Conservation (phyloP, 2,329 filamentous ascomycete genomes). For the Colletotrichum sp. region DNA sequence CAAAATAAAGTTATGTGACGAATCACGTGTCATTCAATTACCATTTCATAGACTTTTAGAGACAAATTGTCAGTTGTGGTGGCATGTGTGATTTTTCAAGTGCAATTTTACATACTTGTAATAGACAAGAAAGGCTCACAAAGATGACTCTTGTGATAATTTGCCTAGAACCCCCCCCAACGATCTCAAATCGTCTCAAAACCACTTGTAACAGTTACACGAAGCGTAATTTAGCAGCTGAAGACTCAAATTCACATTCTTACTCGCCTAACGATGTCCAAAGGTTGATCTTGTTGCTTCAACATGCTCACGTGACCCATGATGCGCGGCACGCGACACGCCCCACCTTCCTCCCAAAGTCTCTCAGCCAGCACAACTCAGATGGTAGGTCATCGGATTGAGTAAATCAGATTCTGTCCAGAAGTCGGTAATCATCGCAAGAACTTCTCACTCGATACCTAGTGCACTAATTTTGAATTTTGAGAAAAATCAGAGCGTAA, state of each 20-base stretch:
- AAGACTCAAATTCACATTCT: background rate
- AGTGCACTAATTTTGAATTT: rapidly evolving
- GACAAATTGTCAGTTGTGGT: rapidly evolving
- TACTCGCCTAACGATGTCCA: background rate
- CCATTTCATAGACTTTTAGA: rapidly evolving
- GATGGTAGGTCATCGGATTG: rapidly evolving
- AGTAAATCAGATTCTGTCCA: no score
- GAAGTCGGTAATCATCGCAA: no score
- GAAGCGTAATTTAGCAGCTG: rapidly evolving
- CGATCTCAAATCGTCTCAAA: rapidly evolving
- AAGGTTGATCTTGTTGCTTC: background rate
- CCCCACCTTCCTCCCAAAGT: background rate
- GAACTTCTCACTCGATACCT: rapidly evolving
- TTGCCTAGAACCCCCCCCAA: background rate
- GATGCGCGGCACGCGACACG: background rate
- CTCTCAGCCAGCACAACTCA: no score
- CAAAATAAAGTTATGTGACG: background rate
- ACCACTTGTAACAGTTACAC: rapidly evolving
- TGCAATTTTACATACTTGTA: no score
- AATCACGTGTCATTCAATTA: rapidly evolving
- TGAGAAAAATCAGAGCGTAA: background rate
- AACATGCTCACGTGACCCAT: background rate
- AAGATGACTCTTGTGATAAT: background rate
- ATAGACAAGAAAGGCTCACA: no score
- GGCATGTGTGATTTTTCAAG: background rate